Evolutionary conservation across 768 basidiomycete species (phyloP).

Genomic region (Rhizopogon vinicolor): DNA sequence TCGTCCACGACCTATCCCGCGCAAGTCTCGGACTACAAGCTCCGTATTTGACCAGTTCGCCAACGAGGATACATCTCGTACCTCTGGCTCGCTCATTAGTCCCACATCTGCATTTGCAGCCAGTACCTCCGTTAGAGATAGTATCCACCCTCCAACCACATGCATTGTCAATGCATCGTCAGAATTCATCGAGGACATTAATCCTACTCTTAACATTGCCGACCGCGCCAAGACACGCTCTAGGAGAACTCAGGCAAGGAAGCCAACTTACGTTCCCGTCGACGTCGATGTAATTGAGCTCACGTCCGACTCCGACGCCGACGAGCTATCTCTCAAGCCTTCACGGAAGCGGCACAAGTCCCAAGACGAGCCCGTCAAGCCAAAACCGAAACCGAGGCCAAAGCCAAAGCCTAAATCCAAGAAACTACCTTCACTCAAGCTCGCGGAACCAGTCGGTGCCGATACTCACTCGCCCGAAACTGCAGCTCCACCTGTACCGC

Average conservation of each 20-base stretch:
- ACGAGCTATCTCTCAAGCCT: conserved; percentile 30
- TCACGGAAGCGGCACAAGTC: conserved; percentile 26
- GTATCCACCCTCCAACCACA: conserved; percentile 16
- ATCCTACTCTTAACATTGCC: conserved; percentile 38
- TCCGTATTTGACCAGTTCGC: neutral
- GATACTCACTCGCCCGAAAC: conserved; percentile 12
- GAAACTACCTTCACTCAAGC: neutral
- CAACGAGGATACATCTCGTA: neutral
- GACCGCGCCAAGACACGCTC: conserved; percentile 56
- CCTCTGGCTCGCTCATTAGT: conserved; percentile 18
- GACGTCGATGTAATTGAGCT: conserved; percentile 40
- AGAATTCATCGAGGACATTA: conserved; percentile 11
- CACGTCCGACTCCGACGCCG: conserved; percentile 34
- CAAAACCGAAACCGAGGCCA: conserved; percentile 19
- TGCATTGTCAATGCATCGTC: neutral
- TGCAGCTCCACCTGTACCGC: conserved; percentile 30
- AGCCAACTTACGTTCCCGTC: neutral
- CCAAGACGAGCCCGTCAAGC: conserved; percentile 22
- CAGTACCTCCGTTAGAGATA: conserved; percentile 13
- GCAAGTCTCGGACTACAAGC: neutral
- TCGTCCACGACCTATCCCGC: conserved; percentile 26
- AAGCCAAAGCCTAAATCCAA: conserved; percentile 21
- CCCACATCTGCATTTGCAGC: conserved; percentile 8
- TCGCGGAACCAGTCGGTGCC: conserved; percentile 1
- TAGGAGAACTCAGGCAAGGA: conserved; percentile 26